Percentiles rank a stretch among this genome's conserved stretches.
Conservation (phyloP, 2,329 filamentous ascomycete species). For the Blumeria hordei region DNA sequence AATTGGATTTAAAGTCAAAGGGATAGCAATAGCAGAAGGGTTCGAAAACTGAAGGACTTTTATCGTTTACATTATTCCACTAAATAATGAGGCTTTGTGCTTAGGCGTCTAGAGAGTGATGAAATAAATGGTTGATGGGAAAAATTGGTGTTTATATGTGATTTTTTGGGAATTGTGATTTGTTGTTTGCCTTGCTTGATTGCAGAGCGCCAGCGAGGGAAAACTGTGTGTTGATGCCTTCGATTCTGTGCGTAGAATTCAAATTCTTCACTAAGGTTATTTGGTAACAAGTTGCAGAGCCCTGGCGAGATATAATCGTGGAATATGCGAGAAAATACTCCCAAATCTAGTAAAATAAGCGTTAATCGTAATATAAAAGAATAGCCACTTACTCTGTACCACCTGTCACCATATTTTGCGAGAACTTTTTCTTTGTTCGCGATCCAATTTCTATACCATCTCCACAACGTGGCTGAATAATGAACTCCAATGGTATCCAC, state of each 20-base stretch:
- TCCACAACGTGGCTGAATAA: constrained; percentile 90
- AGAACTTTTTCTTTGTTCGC: constrained; percentile 78
- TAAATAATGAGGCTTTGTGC: too few relatives aligned
- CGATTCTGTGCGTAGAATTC: constrained; percentile 55
- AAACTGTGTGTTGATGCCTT: constrained; percentile 44
- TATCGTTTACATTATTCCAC: too few relatives aligned
- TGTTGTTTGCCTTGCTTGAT: constrained; percentile 10
- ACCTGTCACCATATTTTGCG: constrained; percentile 83
- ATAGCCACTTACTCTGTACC: constrained; percentile 57
- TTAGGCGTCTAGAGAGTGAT: too few relatives aligned
- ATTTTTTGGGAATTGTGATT: constrained; percentile 8
- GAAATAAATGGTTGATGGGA: too few relatives aligned
- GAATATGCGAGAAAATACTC: constrained; percentile 60
- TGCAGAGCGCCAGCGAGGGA: constrained; percentile 36
- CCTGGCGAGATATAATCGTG: constrained; percentile 53
- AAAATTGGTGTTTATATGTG: too few relatives aligned
- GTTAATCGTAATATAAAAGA: neutral
- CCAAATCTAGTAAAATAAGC: constrained; percentile 36
- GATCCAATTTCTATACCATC: constrained; percentile 98
- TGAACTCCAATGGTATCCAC: constrained; percentile 89
- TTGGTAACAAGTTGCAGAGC: constrained; percentile 54
- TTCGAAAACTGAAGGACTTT: too few relatives aligned
- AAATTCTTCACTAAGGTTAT: constrained; percentile 62
- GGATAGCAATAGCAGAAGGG: too few relatives aligned
- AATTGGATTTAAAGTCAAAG: too few relatives aligned